Base-by-base conservation (phyloP, 73 alveolate species). In the Paramecium pentaurelia region DNA sequence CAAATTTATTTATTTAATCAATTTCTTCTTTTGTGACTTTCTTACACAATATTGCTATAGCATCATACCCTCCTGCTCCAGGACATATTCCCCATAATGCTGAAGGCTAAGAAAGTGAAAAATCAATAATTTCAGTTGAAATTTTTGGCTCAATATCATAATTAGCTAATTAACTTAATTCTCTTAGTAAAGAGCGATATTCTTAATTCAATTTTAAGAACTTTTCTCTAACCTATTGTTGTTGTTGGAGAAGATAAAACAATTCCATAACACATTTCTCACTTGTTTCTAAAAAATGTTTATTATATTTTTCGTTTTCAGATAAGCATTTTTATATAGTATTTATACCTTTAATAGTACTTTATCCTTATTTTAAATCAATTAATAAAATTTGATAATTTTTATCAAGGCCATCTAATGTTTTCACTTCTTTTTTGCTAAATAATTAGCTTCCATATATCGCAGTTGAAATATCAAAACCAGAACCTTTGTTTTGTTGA, bases 51-150 rank as follows among this genome's bases (percentile, higher is more conserved):
- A 73, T n/a, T 73, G 87, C 87, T 8, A 73, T 73, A 36, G 87
- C 87, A 73, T 73, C 87, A 73, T 73, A 73, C 2, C 87, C 87
- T 37, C 87, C 87, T n/a, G 87, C 87, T 73, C 87, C 87, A 14
- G 87, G 87, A 37, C 87, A 36, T 32, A 73, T 73, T 37, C 87
- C 87, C 87, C 87, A 73, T 30, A 37, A 38, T 12, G 49, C 22
- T 3, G 84, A 64, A 25, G 84, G 84, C 4, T 32, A 27, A 14
- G 84, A 9, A 28, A 64, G 20, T 6, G 47, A 28, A 64, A 32
- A 64, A 32, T 64, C 47, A 9, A 64, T 64, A 14, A 64, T 64
- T 11, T 34, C 60, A n/a, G 60, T 36, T 30, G 87, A 34, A 14
- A 73, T 73, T 37, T 73, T 11, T 4, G 87, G 87, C 14, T 73